Evolutionary conservation across 495 filamentous ascomycete genomes (phyloP).

Genomic region (Clohesyomyces aquaticus): DNA sequence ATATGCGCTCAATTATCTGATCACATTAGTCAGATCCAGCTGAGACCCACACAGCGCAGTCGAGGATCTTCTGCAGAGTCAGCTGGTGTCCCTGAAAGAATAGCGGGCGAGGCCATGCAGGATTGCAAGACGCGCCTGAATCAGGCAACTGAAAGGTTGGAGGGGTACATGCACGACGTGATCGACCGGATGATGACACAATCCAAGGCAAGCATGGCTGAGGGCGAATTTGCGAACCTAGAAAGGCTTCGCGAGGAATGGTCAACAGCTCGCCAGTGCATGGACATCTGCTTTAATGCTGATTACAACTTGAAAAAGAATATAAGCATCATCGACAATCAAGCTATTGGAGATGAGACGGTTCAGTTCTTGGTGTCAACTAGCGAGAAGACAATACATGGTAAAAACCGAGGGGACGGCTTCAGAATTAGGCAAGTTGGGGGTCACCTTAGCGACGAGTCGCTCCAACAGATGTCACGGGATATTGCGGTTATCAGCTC

Average conservation of each 20-base stretch:
- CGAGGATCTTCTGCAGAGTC: constrained; percentile 4
- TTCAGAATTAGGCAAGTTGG: constrained; percentile 8
- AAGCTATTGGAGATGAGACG: constrained; percentile 4
- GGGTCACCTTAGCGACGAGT: constrained; percentile 18
- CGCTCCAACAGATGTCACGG: constrained; percentile 15
- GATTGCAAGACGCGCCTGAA: constrained; percentile 6
- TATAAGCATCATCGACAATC: constrained; percentile 12
- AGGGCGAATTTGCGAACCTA: constrained; percentile 6
- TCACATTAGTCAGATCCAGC: constrained; percentile 13
- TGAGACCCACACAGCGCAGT: constrained; percentile 9
- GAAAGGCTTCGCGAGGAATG: constrained; percentile 12
- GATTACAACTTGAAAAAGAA: constrained; percentile 13
- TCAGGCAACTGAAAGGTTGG: constrained; percentile 7
- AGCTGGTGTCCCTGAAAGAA: constrained; percentile 10
- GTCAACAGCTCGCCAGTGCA: constrained; percentile 13
- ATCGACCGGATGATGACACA: constrained; percentile 2
- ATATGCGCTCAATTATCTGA: constrained; percentile 10
- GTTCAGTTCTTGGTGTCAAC: constrained; percentile 16
- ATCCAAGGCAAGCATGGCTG: constrained; percentile 2
- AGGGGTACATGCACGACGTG: constrained; percentile 8
- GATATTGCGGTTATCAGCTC: constrained; percentile 3
- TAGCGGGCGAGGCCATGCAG: not conserved
- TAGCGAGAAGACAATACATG: constrained; percentile 18
- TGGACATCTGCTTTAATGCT: constrained; percentile 16
- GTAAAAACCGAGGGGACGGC: constrained; percentile 10